phyloP scores from a whole-genome alignment of 371 early-diverging fungal genomes.

The Rhizomucor miehei region DNA sequence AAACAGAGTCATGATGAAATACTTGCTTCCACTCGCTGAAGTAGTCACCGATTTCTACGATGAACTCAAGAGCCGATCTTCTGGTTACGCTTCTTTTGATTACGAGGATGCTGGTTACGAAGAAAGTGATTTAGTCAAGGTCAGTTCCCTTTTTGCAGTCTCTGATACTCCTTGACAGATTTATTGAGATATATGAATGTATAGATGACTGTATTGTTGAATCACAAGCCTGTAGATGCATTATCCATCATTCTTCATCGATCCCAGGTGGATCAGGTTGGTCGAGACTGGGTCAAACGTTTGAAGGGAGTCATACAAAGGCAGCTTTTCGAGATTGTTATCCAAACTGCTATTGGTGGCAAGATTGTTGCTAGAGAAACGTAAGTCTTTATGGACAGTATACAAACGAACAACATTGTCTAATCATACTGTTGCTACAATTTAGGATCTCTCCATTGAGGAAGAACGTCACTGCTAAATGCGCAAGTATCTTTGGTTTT shows the following conservation, averaged over 20 bases:
- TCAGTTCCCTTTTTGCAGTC: conserved; percentile 26
- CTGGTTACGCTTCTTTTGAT: conserved; percentile 95
- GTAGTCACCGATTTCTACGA: conserved; percentile 94
- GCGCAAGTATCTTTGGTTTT: conserved; percentile 65
- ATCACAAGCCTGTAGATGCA: conserved; percentile 92
- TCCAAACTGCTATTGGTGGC: conserved; percentile 84
- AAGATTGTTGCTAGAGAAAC: conserved; percentile 90
- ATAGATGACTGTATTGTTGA: conserved; percentile 85
- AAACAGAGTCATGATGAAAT: conserved; percentile 84
- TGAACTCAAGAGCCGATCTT: conserved; percentile 85
- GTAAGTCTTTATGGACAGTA: conserved; percentile 26
- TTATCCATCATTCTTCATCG: conserved; percentile 87
- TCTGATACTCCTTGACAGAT: not conserved
- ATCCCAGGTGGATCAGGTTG: conserved; percentile 66
- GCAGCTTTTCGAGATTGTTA: conserved; percentile 91
- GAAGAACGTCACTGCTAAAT: conserved; percentile 95
- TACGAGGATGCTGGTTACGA: conserved; percentile 94
- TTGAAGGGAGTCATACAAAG: conserved; percentile 82
- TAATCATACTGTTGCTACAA: not conserved
- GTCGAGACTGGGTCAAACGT: conserved; percentile 78
- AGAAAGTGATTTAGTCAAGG: conserved; percentile 88
- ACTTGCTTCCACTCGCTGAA: conserved; percentile 86
- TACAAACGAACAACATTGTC: not conserved
- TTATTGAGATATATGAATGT: not conserved
- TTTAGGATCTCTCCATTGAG: conserved; percentile 72